These are phyloP conservation scores for Sphaerobolus stellatus DNA, from an alignment of 1,284 basidiomycete genomes.

Conservation along the genomic window DNA sequence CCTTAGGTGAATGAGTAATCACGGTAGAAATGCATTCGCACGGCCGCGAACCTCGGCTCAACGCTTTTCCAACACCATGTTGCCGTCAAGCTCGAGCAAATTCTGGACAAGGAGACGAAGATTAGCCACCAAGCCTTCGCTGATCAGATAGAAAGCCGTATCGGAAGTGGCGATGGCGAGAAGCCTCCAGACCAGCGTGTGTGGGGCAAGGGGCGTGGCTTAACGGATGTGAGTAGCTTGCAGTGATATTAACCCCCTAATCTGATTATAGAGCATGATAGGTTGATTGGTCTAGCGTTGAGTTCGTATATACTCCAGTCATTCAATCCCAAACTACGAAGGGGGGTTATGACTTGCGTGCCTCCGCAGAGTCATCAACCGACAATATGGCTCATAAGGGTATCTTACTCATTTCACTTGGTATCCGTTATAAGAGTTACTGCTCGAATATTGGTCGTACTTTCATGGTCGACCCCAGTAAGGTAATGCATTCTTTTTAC, in stretches of 20 bases:
- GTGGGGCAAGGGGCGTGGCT: constrained; percentile 76
- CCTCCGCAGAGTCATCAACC: constrained; percentile 81
- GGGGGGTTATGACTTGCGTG: constrained; percentile 84
- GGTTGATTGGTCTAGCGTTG: constrained; percentile 86
- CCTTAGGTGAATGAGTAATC: not conserved
- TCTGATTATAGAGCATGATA: constrained; percentile 29
- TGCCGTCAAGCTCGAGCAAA: constrained; percentile 84
- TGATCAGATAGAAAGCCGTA: constrained; percentile 79
- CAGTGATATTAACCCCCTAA: constrained; percentile 8
- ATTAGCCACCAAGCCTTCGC: constrained; percentile 88
- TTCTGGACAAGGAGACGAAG: constrained; percentile 89
- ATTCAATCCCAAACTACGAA: constrained; percentile 88
- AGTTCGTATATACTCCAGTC: constrained; percentile 94
- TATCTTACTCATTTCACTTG: constrained; percentile 85
- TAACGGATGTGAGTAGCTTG: constrained; percentile 61
- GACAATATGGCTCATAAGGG: constrained; percentile 89
- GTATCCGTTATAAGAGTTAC: constrained; percentile 91
- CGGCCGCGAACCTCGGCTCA: constrained; percentile 78
- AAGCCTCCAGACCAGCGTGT: constrained; percentile 88
- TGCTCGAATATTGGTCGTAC: constrained; percentile 91
- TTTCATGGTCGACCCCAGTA: constrained; percentile 92
- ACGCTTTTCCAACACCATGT: constrained; percentile 87
- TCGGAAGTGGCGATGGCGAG: constrained; percentile 81
- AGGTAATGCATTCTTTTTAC: constrained; percentile 46
- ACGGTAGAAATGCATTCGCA: constrained; percentile 70